Percentiles rank a stretch among this genome's conserved stretches.
Evolutionary conservation across 306 rosid species (phyloP).

Genomic region (Begonia fuchsioides): DNA sequence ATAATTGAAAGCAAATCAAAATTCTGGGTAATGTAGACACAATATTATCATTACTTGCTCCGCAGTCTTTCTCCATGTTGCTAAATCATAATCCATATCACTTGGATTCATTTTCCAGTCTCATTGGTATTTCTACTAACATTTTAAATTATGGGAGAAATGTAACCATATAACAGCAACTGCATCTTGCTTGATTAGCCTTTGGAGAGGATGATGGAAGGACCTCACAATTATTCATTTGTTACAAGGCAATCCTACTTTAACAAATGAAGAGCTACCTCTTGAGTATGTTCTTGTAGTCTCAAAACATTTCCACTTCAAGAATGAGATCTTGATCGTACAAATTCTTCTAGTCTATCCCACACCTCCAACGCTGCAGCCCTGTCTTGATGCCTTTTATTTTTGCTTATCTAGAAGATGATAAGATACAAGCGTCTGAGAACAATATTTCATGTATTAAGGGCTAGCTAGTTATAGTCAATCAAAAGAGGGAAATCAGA

Average conservation of each 20-base stretch:
- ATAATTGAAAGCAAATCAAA: too few species aligned
- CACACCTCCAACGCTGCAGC: slow-evolving; percentile 99
- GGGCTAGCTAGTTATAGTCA: not conserved
- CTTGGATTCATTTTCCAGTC: too few species aligned
- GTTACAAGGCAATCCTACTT: not conserved
- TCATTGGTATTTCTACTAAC: too few species aligned
- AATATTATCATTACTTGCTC: too few species aligned
- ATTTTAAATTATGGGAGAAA: too few species aligned
- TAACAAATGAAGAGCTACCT: not conserved
- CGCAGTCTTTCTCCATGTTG: too few species aligned
- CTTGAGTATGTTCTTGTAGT: not conserved
- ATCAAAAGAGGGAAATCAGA: not conserved
- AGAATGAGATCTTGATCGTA: slow-evolving; percentile 79
- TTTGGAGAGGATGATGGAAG: too few species aligned
- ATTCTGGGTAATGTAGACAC: too few species aligned
- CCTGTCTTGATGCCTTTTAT: slow-evolving; percentile 93
- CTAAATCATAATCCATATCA: too few species aligned
- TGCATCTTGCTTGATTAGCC: too few species aligned
- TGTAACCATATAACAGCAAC: too few species aligned
- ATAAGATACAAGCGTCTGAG: not conserved
- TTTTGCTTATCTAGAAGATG: slow-evolving; percentile 75
- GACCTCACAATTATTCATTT: too few species aligned
- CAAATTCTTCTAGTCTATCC: slow-evolving; percentile 95
- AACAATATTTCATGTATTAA: not conserved
- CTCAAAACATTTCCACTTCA: slow-evolving; percentile 18